Evolutionary conservation across 2,329 filamentous ascomycete genomes (phyloP).

Genomic region (Podosphaera leucotricha): DNA sequence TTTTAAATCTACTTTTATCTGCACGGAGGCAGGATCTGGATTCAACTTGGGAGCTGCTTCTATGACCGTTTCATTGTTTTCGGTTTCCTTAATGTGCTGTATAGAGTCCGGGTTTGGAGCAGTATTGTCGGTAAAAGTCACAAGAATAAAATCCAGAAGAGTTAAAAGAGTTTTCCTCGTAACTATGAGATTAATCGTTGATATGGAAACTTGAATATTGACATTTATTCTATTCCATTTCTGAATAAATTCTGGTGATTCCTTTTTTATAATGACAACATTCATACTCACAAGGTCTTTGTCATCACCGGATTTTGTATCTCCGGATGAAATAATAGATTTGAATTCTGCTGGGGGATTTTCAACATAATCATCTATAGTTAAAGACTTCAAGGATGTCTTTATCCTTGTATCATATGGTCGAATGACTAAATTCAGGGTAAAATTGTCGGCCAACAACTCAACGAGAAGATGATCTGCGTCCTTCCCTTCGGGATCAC

Average conservation of each 20-base stretch:
- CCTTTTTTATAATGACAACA: slow-evolving; percentile 68
- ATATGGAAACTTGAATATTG: slow-evolving; percentile 74
- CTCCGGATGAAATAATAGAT: slow-evolving; percentile 77
- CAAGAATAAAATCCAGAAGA: slow-evolving; percentile 74
- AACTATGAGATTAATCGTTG: slow-evolving; percentile 88
- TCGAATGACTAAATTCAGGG: slow-evolving; percentile 66
- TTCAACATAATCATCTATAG: slow-evolving; percentile 84
- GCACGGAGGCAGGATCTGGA: slow-evolving; percentile 28
- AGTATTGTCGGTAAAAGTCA: slow-evolving; percentile 57
- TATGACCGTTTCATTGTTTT: slow-evolving; percentile 16
- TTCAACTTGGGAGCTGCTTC: slow-evolving; percentile 3
- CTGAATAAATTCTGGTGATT: slow-evolving; percentile 80
- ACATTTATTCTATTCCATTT: slow-evolving; percentile 85
- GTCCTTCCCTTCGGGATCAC: slow-evolving; percentile 53
- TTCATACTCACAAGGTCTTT: slow-evolving; percentile 72
- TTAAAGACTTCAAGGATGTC: slow-evolving; percentile 65
- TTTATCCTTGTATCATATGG: slow-evolving; percentile 86
- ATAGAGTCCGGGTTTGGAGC: slow-evolving; percentile 18
- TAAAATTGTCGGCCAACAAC: slow-evolving; percentile 71
- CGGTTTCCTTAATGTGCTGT: slow-evolving; percentile 16
- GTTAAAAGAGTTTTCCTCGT: slow-evolving; percentile 84
- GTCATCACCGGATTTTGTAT: slow-evolving; percentile 47
- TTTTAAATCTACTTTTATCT: slow-evolving; percentile 82
- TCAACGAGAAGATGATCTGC: slow-evolving; percentile 72
- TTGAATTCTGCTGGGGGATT: slow-evolving; percentile 79